Conservation (phyloP, 352 stramenopile species). For the Phytophthora citrophthora region DNA sequence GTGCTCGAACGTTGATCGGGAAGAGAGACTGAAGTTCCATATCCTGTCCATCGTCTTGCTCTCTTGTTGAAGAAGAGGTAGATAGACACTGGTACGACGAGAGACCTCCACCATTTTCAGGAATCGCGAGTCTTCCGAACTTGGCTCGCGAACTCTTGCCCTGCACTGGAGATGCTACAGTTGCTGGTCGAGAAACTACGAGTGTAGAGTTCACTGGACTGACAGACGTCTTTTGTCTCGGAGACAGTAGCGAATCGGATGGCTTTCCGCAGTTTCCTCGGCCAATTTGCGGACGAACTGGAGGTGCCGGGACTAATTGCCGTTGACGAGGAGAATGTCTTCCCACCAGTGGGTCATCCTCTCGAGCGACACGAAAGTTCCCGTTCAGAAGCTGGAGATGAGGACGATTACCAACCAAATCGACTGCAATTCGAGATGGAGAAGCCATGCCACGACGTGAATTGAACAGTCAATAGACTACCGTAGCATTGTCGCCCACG, state of each 20-base stretch:
- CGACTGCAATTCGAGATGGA: neutral
- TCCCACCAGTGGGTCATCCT: constrained; percentile 40
- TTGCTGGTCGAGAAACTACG: neutral
- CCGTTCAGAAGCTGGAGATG: constrained; percentile 48
- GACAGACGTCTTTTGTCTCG: constrained; percentile 25
- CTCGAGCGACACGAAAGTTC: constrained; percentile 31
- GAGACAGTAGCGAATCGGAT: constrained; percentile 22
- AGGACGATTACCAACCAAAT: constrained; percentile 22
- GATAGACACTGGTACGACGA: neutral
- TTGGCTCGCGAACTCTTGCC: constrained; percentile 33
- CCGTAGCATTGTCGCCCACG: neutral
- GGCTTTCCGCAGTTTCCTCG: constrained; percentile 8
- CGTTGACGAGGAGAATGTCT: constrained; percentile 43
- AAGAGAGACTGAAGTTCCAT: constrained; percentile 20
- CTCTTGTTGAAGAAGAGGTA: constrained; percentile 17
- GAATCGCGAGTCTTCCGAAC: constrained; percentile 1
- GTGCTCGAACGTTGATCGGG: constrained; percentile 27
- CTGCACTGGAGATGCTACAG: constrained; percentile 17
- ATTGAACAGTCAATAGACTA: neutral
- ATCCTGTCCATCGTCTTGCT: constrained; percentile 1
- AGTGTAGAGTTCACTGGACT: neutral
- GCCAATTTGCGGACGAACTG: constrained; percentile 17
- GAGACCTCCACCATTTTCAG: neutral
- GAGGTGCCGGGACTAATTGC: constrained; percentile 8
- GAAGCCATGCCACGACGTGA: constrained; percentile 2